phyloP scores from a whole-genome alignment of 768 basidiomycete genomes.

The Pisolithus marmoratus region DNA sequence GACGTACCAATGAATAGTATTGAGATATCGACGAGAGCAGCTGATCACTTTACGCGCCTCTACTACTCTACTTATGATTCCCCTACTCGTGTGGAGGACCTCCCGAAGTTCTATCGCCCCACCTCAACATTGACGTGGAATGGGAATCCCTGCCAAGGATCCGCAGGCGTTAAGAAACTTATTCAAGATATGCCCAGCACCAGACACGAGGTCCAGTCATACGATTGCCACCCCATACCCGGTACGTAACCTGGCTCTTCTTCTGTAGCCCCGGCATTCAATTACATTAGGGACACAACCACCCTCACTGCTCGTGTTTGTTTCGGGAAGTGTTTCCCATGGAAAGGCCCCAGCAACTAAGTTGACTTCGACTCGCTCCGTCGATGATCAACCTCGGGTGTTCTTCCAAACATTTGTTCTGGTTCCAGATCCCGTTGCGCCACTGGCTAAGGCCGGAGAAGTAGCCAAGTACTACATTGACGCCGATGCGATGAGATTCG shows the following conservation, averaged over 20 bases:
- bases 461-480: conserved; percentile 79
- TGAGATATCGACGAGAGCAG: conserved; percentile 79
- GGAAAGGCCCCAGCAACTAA: conserved; percentile 57
- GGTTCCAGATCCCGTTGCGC: conserved; percentile 63
- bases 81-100: conserved; percentile 62
- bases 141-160: conserved; percentile 71
- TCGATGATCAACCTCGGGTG: conserved; percentile 77
- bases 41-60: conserved; percentile 75
- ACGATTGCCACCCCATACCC: conserved; percentile 87
- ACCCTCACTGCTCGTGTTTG: conserved; percentile 71
- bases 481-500: conserved; percentile 76
- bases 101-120: conserved; percentile 78
- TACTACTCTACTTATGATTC: conserved; percentile 85
- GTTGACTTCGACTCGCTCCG: conserved; percentile 43
- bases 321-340: conserved; percentile 75
- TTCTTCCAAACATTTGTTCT: conserved; percentile 88
- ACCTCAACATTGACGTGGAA: conserved; percentile 81
- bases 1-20: conserved; percentile 43
- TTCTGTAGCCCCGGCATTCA: conserved; percentile 4
- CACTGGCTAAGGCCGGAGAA: conserved; percentile 61
- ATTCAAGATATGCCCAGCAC: conserved; percentile 71
- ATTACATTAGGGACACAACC: conserved; percentile 60
- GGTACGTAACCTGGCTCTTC: conserved; percentile 36
- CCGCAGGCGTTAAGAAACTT: conserved; percentile 60
- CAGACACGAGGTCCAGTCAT: conserved; percentile 81